These are phyloP conservation scores for Pseudozyma tsukubaensis DNA, from an alignment of 1,284 basidiomycete species.

Conservation along the genomic window DNA sequence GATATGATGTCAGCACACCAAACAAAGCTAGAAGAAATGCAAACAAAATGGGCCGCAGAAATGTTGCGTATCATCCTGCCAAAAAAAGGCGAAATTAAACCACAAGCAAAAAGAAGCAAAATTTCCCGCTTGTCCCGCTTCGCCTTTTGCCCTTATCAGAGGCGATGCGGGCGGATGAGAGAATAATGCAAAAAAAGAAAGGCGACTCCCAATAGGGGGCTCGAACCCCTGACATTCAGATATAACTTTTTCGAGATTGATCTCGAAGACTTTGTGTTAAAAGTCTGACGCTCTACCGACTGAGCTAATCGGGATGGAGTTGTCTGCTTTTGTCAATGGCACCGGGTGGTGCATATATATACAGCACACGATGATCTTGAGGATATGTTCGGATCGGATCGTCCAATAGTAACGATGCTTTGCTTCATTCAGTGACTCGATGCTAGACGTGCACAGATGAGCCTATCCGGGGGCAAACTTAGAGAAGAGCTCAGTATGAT, in stretches of 20 bases:
- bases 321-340: conserved; percentile 6
- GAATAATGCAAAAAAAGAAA: conserved; percentile 22
- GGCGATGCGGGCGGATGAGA: no score
- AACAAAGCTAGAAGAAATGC: no score
- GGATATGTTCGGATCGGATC: conserved; percentile 3
- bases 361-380: conserved; percentile 2
- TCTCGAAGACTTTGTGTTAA: conserved; percentile 54
- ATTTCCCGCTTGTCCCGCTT: no score
- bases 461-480: no score
- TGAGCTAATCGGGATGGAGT: conserved; percentile 68
- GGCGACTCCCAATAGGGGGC: conserved; percentile 65
- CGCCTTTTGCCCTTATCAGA: no score
- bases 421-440: not conserved
- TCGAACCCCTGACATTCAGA: conserved; percentile 68
- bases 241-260: conserved; percentile 21
- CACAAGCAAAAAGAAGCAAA: conserved; percentile 9
- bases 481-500: no score
- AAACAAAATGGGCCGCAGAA: no score
- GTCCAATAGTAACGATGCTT: not conserved
- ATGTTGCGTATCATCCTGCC: no score
- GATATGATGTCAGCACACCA: no score
- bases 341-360: not conserved
- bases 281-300: conserved; percentile 69
- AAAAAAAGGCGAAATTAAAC: no score
- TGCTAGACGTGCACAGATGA: no score